These are phyloP conservation scores for Ophiostoma quercus DNA, from an alignment of 2,329 filamentous ascomycete species.

Conservation along the genomic window DNA sequence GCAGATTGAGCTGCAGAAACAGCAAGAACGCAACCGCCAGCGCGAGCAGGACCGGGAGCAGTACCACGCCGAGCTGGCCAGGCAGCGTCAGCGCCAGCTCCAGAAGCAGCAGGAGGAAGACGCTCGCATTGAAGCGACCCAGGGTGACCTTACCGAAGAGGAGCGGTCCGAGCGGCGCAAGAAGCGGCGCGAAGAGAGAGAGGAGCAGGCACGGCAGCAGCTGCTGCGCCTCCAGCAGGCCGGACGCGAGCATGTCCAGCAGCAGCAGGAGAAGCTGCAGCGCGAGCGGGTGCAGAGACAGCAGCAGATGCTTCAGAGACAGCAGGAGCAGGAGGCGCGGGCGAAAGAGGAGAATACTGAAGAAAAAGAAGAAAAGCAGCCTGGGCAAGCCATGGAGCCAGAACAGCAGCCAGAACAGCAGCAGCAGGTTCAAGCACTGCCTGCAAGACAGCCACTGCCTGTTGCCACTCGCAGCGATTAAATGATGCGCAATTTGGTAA, in stretches of 20 bases:
- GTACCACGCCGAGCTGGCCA: neutral
- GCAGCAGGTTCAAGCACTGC: neutral
- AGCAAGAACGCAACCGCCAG: neutral
- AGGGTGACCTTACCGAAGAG: neutral
- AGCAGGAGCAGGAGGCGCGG: neutral
- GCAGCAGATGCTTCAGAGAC: neutral
- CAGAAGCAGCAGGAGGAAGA: constrained; percentile 2
- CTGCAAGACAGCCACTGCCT: neutral
- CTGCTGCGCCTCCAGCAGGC: neutral
- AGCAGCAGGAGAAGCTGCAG: neutral
- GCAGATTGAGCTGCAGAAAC: neutral
- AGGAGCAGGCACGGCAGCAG: neutral
- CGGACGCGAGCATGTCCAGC: neutral
- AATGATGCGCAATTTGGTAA: neutral
- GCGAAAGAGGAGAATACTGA: neutral
- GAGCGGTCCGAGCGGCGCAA: neutral
- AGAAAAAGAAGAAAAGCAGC: neutral
- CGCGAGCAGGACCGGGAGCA: neutral
- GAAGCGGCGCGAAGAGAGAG: neutral
- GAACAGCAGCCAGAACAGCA: neutral
- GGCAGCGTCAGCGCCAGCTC: neutral
- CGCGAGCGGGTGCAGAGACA: neutral
- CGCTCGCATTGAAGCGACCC: neutral
- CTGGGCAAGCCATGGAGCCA: too few relatives aligned
- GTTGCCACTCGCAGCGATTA: neutral